Evolutionary conservation across 805 yeast genomes (phyloP), one percentile per base, ranked within the genome.

Genomic region (Myxozyma monticola): DNA sequence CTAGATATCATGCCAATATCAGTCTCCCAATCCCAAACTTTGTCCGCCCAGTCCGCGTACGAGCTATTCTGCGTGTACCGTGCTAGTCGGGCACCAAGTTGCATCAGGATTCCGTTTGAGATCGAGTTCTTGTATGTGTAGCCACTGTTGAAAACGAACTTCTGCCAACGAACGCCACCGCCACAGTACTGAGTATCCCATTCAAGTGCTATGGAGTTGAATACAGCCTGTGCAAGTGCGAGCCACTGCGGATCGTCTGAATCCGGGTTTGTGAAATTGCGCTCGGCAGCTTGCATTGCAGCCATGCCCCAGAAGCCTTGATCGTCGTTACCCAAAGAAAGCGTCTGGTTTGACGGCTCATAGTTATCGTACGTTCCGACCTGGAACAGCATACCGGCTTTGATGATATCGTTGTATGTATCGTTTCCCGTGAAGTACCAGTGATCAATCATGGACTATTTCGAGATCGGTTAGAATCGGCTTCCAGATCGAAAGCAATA

Each of bases 151-250:
- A 89, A 88, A 45, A 84, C 76, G 70, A 85, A 88, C 59, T 88
- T 88, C 72, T 88, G 96, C 96, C 96, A 88, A 70, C 96, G 78
- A 49, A 88, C 73, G 1, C 96, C 96, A 44, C 96, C 96, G 37
- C 69, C 74, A 66, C 88, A 82, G 61, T 71, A 54, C 2, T 57
- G 69, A 14, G 70, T 56, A 61, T 88, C 95, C 96, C 96, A 88
- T 61, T 95, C 75, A 3, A 76, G 65, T 50, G 80, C 76, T 91
- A 88, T 87, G 43, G 93, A 85, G 67, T 87, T 87, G 72, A 83
- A 87, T 31, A 86, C 86, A 3, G 93, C 95, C 69, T 88, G 95
- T 0, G 91, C 80, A 55, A 86, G 68, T 28, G 82, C 78, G 36
- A 87, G 74, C 95, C 96, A 88, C 56, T 79, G 78, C 25, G 85